Conservation (phyloP, 208 protist species). For the Trypanosoma congolense region DNA sequence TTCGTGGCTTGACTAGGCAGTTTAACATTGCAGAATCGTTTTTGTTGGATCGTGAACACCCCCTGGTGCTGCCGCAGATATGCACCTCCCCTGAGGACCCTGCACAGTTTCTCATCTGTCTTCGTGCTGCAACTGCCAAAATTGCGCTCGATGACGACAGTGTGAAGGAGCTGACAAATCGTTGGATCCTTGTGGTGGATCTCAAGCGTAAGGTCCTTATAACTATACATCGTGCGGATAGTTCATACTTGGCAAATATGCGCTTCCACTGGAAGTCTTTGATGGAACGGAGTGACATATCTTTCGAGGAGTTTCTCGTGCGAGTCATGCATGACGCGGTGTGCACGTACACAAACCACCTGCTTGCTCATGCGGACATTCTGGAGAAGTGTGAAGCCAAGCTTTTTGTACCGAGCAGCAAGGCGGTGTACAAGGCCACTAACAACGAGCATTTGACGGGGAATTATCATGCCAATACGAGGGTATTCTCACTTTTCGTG, state of each 20-base stretch:
- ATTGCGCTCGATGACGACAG: conserved; percentile 73
- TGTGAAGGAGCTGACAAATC: conserved; percentile 79
- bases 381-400: conserved; percentile 79
- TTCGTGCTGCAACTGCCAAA: conserved; percentile 73
- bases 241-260: conserved; percentile 59
- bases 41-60: conserved; percentile 73
- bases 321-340: conserved; percentile 80
- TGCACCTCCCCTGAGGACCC: conserved; percentile 61
- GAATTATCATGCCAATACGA: conserved; percentile 33
- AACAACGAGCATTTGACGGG: conserved; percentile 5
- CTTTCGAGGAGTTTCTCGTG: conserved; percentile 82
- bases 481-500: conserved; percentile 74
- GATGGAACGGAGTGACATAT: conserved; percentile 56
- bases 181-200: conserved; percentile 82
- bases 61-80: conserved; percentile 70
- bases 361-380: conserved; percentile 70
- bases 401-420: conserved; percentile 44
- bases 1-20: conserved; percentile 51
- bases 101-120: conserved; percentile 73
- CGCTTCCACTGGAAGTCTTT: conserved; percentile 60
- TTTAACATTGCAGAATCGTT: conserved; percentile 82
- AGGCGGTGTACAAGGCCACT: background rate
- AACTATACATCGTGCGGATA: conserved; percentile 79
- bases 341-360: conserved; percentile 65
- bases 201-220: conserved; percentile 70